A percentile compares a stretch with the other conserved stretches of the same genome.
Conservation (phyloP, 495 filamentous ascomycete genomes). For the Lindgomyces ingoldianus region DNA sequence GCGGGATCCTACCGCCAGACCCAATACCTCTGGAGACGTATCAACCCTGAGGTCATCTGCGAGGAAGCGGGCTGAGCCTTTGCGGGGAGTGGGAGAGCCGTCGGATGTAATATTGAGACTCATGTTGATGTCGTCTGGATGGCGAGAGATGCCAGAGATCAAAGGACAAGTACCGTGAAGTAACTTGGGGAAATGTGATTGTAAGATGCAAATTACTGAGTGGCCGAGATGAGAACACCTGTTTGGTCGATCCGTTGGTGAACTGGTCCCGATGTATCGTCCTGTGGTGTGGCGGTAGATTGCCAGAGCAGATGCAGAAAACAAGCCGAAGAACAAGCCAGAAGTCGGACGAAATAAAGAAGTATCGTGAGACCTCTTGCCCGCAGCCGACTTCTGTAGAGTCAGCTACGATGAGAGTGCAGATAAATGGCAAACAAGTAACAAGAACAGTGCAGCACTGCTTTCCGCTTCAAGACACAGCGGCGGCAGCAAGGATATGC, state of each 20-base stretch:
- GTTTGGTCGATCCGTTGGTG: too few relatives aligned
- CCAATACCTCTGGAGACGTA: conserved; percentile 33
- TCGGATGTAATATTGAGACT: conserved; percentile 37
- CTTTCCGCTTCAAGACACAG: background rate
- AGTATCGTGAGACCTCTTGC: conserved; percentile 10
- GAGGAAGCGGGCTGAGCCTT: conserved; percentile 24
- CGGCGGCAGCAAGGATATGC: background rate
- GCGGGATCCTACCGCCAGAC: conserved; percentile 32
- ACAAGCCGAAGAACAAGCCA: conserved; percentile 8
- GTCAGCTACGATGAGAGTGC: conserved; percentile 4
- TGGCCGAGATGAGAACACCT: conserved; percentile 22
- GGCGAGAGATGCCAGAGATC: conserved; percentile 31
- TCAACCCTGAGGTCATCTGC: conserved; percentile 31
- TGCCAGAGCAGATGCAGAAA: conserved; percentile 37
- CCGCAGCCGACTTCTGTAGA: conserved; percentile 13
- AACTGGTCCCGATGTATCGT: conserved; percentile 1
- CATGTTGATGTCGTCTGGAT: conserved; percentile 21
- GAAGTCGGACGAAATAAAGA: conserved; percentile 19
- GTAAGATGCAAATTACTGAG: conserved; percentile 32
- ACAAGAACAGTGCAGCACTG: background rate
- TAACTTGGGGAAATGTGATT: conserved; percentile 18
- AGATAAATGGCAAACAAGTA: conserved; percentile 20
- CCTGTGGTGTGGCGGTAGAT: conserved; percentile 32
- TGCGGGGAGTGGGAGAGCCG: conserved; percentile 41
- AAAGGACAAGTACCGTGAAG: conserved; percentile 5